Conservation (phyloP, 352 stramenopile genomes). For the Globisporangium takayamanum region DNA sequence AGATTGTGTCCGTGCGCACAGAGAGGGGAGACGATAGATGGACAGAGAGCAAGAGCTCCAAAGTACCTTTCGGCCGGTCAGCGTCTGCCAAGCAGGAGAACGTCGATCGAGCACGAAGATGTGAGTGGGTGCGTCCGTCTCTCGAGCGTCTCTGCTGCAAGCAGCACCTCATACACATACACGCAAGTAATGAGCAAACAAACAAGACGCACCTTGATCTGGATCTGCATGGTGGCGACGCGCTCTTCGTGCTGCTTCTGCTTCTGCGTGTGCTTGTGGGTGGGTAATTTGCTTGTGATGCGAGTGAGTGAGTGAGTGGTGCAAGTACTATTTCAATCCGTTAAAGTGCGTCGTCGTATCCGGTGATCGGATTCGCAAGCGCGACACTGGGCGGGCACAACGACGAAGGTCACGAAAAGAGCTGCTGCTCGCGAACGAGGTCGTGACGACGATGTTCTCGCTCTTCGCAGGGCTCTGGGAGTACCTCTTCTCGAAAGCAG, state of each 20-base stretch:
- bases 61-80: slow-evolving; percentile 73
- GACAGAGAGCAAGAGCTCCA: background rate
- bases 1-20: background rate
- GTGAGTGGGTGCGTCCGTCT: background rate
- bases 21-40: background rate
- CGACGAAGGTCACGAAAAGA: background rate
- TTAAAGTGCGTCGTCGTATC: background rate
- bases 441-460: slow-evolving; percentile 73
- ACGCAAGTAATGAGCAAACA: background rate
- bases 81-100: slow-evolving; percentile 34
- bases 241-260: slow-evolving; percentile 1
- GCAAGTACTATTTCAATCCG: background rate
- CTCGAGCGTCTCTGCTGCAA: background rate
- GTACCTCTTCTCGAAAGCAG: slow-evolving; percentile 82
- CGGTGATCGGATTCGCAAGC: background rate
- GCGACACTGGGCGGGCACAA: background rate
- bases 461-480: slow-evolving; percentile 74
- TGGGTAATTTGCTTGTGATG: slow-evolving; percentile 9
- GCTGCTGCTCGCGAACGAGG: background rate
- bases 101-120: background rate
- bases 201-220: slow-evolving; percentile 76
- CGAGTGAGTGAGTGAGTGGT: background rate
- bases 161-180: background rate
- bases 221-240: slow-evolving; percentile 60
- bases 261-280: slow-evolving; percentile 8